Evolutionary conservation across 345 rosid species (phyloP).

Genomic region (Brassica juncea): DNA sequence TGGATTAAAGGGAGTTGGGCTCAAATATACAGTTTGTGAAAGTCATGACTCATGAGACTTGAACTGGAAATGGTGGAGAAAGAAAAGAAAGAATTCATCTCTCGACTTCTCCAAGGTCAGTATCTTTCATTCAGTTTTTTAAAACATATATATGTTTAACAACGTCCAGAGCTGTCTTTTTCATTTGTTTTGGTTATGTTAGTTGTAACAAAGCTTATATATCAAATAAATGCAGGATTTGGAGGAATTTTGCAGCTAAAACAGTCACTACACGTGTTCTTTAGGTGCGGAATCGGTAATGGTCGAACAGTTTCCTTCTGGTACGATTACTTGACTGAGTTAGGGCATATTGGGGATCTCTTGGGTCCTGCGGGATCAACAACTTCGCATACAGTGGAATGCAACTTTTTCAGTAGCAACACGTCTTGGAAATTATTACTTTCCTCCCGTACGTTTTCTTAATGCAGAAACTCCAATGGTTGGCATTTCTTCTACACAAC

Average conservation of each 20-base stretch:
- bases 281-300: background rate
- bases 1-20: slow-evolving; percentile 85
- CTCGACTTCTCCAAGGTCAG: slow-evolving; percentile 70
- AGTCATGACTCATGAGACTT: slow-evolving; percentile 51
- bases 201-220: background rate
- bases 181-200: background rate
- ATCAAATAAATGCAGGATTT: slow-evolving; percentile 49
- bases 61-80: slow-evolving; percentile 67
- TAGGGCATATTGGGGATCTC: background rate
- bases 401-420: background rate
- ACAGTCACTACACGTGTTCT: background rate
- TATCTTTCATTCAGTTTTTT: background rate
- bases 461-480: background rate
- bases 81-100: slow-evolving; percentile 67
- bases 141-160: background rate
- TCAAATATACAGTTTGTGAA: slow-evolving; percentile 63
- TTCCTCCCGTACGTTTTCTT: background rate
- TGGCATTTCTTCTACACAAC: background rate
- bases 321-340: background rate
- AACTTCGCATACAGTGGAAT: background rate
- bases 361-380: background rate
- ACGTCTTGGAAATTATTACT: background rate
- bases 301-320: background rate
- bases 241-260: slow-evolving; percentile 46
- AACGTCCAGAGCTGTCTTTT: background rate